Evolutionary conservation across 2,329 filamentous ascomycete species (phyloP).

Genomic region (Nakataea oryzae): DNA sequence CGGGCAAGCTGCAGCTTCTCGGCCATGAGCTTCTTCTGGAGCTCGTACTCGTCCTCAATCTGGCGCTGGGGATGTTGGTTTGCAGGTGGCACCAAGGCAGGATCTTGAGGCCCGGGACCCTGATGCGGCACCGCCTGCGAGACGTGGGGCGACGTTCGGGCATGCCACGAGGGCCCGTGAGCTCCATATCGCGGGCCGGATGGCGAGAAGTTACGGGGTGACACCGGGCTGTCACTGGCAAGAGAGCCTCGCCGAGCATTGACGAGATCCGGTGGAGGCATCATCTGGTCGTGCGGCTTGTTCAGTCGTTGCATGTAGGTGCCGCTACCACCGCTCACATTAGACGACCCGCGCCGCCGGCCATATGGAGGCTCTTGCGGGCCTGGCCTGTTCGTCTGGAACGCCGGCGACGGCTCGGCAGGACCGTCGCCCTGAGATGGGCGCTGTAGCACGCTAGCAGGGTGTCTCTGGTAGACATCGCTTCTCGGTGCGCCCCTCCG

Average conservation of each 20-base stretch:
- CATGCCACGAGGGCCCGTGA: conserved; percentile 32
- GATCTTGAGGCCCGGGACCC: conserved; percentile 16
- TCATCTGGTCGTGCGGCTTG: conserved; percentile 30
- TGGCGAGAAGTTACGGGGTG: conserved; percentile 31
- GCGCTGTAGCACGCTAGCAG: conserved; percentile 64
- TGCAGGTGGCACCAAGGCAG: neutral
- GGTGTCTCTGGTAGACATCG: conserved; percentile 59
- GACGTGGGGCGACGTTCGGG: conserved; percentile 5
- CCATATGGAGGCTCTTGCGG: conserved; percentile 58
- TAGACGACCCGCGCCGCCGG: conserved; percentile 78
- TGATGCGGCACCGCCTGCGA: conserved; percentile 1
- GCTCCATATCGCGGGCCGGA: conserved; percentile 23
- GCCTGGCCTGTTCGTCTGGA: conserved; percentile 65
- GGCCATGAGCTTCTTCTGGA: conserved; percentile 62
- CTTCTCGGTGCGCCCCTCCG: conserved; percentile 60
- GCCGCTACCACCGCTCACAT: conserved; percentile 79
- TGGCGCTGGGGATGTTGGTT: conserved; percentile 13
- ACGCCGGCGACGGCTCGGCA: conserved; percentile 73
- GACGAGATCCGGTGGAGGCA: conserved; percentile 31
- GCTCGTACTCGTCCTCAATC: conserved; percentile 45
- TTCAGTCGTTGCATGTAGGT: conserved; percentile 48
- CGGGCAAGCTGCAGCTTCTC: conserved; percentile 60
- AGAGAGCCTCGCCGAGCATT: conserved; percentile 37
- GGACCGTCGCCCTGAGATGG: conserved; percentile 48
- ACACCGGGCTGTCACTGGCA: conserved; percentile 38